Evolutionary conservation across 257 asterid species (phyloP).

Genomic region (Forsythia suspensa): DNA sequence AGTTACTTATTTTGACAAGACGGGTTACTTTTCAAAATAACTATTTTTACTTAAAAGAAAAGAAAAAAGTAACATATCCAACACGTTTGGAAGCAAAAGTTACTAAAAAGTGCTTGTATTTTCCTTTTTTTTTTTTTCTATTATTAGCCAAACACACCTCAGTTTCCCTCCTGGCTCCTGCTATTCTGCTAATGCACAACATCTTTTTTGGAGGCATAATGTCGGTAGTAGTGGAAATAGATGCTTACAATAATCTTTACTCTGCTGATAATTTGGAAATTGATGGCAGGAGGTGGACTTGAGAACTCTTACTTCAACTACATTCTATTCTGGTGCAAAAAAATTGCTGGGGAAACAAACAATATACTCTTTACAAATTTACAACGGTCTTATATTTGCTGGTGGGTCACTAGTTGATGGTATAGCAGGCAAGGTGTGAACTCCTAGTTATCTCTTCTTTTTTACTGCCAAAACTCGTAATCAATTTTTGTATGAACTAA

Average conservation of each 20-base stretch:
- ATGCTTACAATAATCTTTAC: background rate
- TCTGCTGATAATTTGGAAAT: background rate
- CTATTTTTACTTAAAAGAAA: background rate
- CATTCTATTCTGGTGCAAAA: constrained; percentile 68
- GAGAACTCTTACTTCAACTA: constrained; percentile 45
- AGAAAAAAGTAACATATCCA: background rate
- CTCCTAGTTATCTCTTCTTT: background rate
- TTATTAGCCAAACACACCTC: background rate
- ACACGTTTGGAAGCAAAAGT: background rate
- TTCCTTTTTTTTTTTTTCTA: background rate
- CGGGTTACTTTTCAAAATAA: background rate
- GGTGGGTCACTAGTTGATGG: constrained; percentile 73
- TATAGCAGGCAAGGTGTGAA: constrained; percentile 68
- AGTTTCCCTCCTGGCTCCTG: background rate
- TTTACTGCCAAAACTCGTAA: background rate
- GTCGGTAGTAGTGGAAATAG: background rate
- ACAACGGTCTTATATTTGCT: constrained; percentile 48
- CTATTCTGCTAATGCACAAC: background rate
- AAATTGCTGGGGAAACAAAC: constrained; percentile 72
- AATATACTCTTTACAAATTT: constrained; percentile 48
- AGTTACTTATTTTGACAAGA: background rate
- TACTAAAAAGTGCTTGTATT: background rate
- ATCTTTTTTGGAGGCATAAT: background rate
- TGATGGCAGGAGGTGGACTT: constrained; percentile 71
- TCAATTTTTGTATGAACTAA: background rate